Evolutionary conservation across 805 yeast species (phyloP).

Genomic region (Yarrowia sp.): DNA sequence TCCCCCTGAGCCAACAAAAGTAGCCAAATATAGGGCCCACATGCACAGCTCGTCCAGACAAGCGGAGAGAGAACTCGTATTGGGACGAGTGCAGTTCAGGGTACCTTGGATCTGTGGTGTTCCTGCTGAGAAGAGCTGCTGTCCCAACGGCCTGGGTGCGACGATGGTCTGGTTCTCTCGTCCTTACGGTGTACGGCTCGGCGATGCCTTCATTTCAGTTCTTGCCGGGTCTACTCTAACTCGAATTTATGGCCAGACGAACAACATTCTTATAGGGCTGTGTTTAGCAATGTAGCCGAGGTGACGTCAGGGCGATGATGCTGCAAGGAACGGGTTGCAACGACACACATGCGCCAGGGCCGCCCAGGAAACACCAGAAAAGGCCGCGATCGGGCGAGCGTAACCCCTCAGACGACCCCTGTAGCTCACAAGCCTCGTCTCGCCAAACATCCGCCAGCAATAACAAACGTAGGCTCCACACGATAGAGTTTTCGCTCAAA

Average conservation of each 20-base stretch:
- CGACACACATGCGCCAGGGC: no score
- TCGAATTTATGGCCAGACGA: no score
- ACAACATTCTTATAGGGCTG: no score
- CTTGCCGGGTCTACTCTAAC: background rate
- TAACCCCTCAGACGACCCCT: background rate
- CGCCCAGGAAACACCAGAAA: no score
- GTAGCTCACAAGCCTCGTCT: background rate
- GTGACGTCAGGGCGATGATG: no score
- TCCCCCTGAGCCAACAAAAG: no score
- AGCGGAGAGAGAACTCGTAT: background rate
- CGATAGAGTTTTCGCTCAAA: conserved; percentile 11
- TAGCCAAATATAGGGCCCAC: background rate
- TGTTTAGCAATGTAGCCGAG: no score
- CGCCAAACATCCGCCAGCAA: conserved; percentile 13
- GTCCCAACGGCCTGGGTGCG: no score
- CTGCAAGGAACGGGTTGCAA: no score
- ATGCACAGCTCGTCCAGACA: background rate
- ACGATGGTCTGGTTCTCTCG: no score
- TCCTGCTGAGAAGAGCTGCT: background rate
- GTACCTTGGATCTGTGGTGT: background rate
- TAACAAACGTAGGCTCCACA: background rate
- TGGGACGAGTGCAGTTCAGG: background rate
- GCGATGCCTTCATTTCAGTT: background rate
- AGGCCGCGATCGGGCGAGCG: no score
- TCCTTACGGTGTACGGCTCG: background rate